phyloP scores from a whole-genome alignment of 2,329 filamentous ascomycete genomes.

The Atkinsonella texensis region DNA sequence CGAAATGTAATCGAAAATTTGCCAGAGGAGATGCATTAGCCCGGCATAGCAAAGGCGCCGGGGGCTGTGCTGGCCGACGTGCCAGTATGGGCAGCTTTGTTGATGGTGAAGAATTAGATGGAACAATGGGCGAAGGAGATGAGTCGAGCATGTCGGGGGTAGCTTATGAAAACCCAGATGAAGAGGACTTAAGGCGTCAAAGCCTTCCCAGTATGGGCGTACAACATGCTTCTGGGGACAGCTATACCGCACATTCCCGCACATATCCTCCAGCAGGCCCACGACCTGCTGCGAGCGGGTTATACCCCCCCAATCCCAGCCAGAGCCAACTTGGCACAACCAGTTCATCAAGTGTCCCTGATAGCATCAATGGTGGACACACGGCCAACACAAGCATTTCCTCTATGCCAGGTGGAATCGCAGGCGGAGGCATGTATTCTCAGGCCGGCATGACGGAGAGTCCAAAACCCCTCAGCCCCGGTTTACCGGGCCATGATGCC shows the following conservation, averaged over 20 bases:
- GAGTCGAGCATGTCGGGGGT: slow-evolving; percentile 46
- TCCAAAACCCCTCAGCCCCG: slow-evolving; percentile 71
- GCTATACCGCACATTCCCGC: slow-evolving; percentile 51
- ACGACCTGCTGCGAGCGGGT: slow-evolving; percentile 36
- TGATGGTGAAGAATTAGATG: slow-evolving; percentile 60
- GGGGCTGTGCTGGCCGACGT: slow-evolving; percentile 84
- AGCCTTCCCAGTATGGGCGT: slow-evolving; percentile 67
- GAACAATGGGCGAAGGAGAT: slow-evolving; percentile 36
- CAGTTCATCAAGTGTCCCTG: slow-evolving; percentile 38
- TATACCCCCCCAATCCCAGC: slow-evolving; percentile 51
- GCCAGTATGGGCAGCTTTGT: slow-evolving; percentile 76
- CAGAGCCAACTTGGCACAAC: slow-evolving; percentile 39
- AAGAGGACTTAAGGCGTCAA: slow-evolving; percentile 50
- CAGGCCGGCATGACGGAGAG: slow-evolving; percentile 72
- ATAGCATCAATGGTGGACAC: slow-evolving; percentile 29
- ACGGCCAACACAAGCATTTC: slow-evolving; percentile 38
- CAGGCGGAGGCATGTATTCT: slow-evolving; percentile 51
- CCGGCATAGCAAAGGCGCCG: slow-evolving; percentile 88
- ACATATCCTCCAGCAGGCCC: slow-evolving; percentile 66
- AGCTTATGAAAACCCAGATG: slow-evolving; percentile 44
- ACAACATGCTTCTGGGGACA: slow-evolving; percentile 49
- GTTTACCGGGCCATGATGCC: slow-evolving; percentile 39
- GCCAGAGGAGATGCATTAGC: slow-evolving; percentile 90
- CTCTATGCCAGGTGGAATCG: slow-evolving; percentile 32
- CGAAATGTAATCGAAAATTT: slow-evolving; percentile 89